phyloP scores from a whole-genome alignment of 495 filamentous ascomycete genomes.

The Penicillium cinerascens region DNA sequence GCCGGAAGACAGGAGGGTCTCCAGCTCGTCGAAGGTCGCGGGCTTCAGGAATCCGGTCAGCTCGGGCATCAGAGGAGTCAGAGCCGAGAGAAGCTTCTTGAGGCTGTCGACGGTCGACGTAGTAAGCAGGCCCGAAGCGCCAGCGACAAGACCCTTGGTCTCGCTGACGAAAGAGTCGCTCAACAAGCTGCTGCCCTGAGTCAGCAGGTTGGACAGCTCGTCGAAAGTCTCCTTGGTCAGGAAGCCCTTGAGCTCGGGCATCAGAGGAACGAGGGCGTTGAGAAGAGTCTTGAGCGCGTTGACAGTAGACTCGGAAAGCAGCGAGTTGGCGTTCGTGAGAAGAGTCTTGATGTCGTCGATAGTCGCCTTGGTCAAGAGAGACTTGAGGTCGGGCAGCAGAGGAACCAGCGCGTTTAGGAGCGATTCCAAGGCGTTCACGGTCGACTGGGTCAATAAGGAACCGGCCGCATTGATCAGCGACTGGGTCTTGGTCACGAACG shows the following conservation, averaged over 20 bases:
- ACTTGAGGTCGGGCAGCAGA: constrained; percentile 25
- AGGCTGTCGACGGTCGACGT: constrained; percentile 2
- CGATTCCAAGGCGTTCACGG: constrained; percentile 11
- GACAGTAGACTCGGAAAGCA: constrained; percentile 34
- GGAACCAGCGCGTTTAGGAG: constrained; percentile 9
- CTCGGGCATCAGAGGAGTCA: constrained; percentile 26
- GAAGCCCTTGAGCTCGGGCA: constrained; percentile 36
- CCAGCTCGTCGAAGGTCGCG: constrained; percentile 29
- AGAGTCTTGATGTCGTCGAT: constrained; percentile 34
- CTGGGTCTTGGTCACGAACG: constrained; percentile 25
- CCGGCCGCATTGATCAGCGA: constrained; percentile 12
- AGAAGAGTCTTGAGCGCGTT: constrained; percentile 29
- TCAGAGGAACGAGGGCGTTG: constrained; percentile 32
- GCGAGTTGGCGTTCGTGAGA: constrained; percentile 35
- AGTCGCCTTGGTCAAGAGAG: constrained; percentile 28
- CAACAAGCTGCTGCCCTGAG: constrained; percentile 38
- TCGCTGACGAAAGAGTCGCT: constrained; percentile 36
- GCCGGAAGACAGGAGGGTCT: constrained; percentile 32
- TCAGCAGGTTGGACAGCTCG: constrained; percentile 32
- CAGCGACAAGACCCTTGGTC: constrained; percentile 35
- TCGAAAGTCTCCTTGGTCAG: constrained; percentile 39
- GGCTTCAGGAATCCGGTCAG: constrained; percentile 26
- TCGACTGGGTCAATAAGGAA: constrained; percentile 9
- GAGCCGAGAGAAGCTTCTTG: constrained; percentile 21
- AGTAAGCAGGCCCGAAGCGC: constrained; percentile 8